phyloP scores from a whole-genome alignment of 768 basidiomycete species.

The Leucosporidium scottii region DNA sequence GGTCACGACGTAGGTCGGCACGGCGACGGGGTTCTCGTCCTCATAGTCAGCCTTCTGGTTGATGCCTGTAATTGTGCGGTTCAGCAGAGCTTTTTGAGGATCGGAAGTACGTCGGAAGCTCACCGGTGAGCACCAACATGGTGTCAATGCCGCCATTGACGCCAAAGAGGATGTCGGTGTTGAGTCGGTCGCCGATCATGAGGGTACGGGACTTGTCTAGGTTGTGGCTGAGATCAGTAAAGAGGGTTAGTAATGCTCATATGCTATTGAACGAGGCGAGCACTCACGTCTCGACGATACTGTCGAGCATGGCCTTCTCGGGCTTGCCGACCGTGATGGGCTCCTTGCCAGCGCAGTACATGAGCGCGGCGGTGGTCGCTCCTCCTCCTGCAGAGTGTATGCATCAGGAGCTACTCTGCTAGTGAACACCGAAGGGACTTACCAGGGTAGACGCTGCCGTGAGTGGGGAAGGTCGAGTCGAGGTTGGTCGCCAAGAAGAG shows the following conservation, averaged over 20 bases:
- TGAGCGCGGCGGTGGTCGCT: conserved; percentile 71
- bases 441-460: conserved; percentile 68
- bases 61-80: conserved; percentile 54
- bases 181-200: conserved; percentile 92
- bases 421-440: conserved; percentile 33
- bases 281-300: conserved; percentile 67
- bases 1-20: conserved; percentile 71
- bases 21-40: conserved; percentile 61
- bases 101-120: neutral
- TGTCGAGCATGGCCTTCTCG: conserved; percentile 83
- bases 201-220: conserved; percentile 81
- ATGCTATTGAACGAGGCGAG: too few species aligned
- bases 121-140: conserved; percentile 81
- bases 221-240: conserved; percentile 55
- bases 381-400: conserved; percentile 49
- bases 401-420: neutral
- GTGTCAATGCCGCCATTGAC: conserved; percentile 76
- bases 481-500: conserved; percentile 67
- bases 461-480: conserved; percentile 75
- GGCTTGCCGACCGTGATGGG: conserved; percentile 86
- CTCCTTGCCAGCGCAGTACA: conserved; percentile 55
- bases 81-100: neutral
- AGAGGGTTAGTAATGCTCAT: too few species aligned
- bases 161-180: conserved; percentile 93
- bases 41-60: conserved; percentile 65